Conservation (phyloP, 768 basidiomycete species). For the Xerocomus spinulosus region DNA sequence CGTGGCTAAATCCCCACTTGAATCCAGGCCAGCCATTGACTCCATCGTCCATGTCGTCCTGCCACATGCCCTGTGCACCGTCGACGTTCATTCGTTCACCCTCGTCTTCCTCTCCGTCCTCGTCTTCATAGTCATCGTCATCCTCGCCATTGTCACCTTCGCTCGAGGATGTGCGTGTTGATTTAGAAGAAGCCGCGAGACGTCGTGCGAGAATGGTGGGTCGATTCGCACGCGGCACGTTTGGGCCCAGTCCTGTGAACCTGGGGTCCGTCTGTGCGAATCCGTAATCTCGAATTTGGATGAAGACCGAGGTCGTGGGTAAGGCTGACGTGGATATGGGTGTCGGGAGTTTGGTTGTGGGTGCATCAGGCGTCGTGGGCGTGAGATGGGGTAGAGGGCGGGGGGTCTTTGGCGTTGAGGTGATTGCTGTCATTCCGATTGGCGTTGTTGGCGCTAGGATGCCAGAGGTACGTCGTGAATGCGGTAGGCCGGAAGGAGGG, state of each 20-base stretch:
- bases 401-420: neutral
- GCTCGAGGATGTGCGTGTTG: slow-evolving; percentile 4
- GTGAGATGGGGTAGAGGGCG: neutral
- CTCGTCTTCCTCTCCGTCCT: slow-evolving; percentile 11
- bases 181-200: slow-evolving; percentile 19
- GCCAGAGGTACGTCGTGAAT: slow-evolving; percentile 13
- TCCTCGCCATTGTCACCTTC: slow-evolving; percentile 11
- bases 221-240: slow-evolving; percentile 38
- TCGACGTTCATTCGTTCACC: neutral
- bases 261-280: slow-evolving; percentile 40
- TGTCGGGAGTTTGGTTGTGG: neutral
- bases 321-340: neutral
- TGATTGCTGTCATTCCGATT: too few species aligned
- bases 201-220: slow-evolving; percentile 28
- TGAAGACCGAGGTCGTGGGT: slow-evolving; percentile 10
- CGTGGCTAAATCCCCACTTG: slow-evolving; percentile 40
- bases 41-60: slow-evolving; percentile 22
- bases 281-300: slow-evolving; percentile 51
- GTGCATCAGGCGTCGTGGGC: neutral
- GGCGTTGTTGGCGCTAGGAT: neutral
- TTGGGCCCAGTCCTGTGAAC: slow-evolving; percentile 39
- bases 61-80: slow-evolving; percentile 10
- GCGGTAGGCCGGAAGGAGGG: slow-evolving; percentile 9
- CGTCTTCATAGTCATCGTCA: slow-evolving; percentile 3
- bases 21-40: slow-evolving; percentile 36